Evolutionary conservation across 2,329 filamentous ascomycete species (phyloP), one percentile per base, ranked within the genome.

Genomic region (Pseudohalonectria lignicola): DNA sequence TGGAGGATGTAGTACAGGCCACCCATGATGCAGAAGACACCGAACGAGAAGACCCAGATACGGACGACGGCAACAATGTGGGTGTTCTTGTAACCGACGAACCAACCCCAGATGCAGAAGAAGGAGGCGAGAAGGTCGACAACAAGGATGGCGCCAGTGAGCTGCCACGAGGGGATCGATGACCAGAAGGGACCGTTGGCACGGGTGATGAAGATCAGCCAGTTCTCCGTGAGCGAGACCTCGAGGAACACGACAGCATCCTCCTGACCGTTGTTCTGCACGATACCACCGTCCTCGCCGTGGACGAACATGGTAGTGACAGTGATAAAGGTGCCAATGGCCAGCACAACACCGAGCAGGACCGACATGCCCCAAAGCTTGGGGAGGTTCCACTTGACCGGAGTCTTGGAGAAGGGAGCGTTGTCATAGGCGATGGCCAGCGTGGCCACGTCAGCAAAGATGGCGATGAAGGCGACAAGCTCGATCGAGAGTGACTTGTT

Each of bases 161-260:
- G 70, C 62, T 93, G 84, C 82, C 85, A 88, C 43, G 86, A 93
- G 43, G 87, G 86, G 42, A 86, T 75, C 18, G 83, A 88, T 3
- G 83, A 87, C 86, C 86, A 93, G 74, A 93, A 90, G 39, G 86
- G 85, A 53, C 86, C 86, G 63, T 88, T 88, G 64, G 86, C 82
- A 71, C 87, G 86, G 47, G 86, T 94, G 65, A 94, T 90, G 70
- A 94, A 93, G 63, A 94, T 94, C 37, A 94, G 74, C 86, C 87
- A 94, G 68, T 93, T 94, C 72, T 94, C 85, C 43, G 86, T 88
- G 39, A 94, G 75, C 11, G 84, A 86, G 60, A 94, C 85, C 65
- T 94, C 77, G 28, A 94, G 79, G 75, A 94, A 94, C 53, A 94
- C 64, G 41, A 94, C 79, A 50, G 79, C 77, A 50, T 94, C 85